Evolutionary conservation across 805 yeast genomes (phyloP), one percentile per base, ranked within the genome.

Genomic region (Zygotorulaspora danielsina): DNA sequence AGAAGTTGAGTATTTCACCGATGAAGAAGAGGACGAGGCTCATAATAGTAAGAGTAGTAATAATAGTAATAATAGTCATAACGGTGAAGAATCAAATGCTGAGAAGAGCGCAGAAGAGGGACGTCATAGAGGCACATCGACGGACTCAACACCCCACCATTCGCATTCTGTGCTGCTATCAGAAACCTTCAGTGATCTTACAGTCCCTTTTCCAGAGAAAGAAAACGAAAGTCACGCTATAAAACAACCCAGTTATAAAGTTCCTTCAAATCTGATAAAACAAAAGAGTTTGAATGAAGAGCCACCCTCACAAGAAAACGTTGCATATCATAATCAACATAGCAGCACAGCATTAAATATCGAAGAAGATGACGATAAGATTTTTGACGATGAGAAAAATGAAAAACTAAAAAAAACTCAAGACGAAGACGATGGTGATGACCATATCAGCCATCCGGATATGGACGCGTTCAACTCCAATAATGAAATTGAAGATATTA

Each of bases 1-100:
- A 35, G 72, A 67, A 41, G 73, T 65, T 1, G 73, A 69, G 12
- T 55, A 59, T n/a, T 65, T 66, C 42, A 65, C 69, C 15, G 63
- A 65, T 39, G 63, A 64, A 41, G 69, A 57, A 26, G 53, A 46
- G 12, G 50, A 41, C n/a, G 45, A 42, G 2, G 34, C 31, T 16
- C 32, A 19, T 15, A 27, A 12, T n/a, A 27, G 15, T 27, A 8
- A 16, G 32, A 31, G 25, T 26, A 30, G 18, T 24, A 5, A 5
- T 12, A 18, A 27, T 12, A 15, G 22, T 9, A 15, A 34, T n/a
- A 31, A 34, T 19, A 34, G 20, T 16, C 28, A 27, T 10, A 13
- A 11, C 2, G 9, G 10, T 10, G 24, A 19, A 19, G 29, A 34
- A 16, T 25, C 27, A 10, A 29, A 22, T 11, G 27, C 10, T 2